Conservation (phyloP, 2,329 filamentous ascomycete genomes). For the Fusarium miscanthi region DNA sequence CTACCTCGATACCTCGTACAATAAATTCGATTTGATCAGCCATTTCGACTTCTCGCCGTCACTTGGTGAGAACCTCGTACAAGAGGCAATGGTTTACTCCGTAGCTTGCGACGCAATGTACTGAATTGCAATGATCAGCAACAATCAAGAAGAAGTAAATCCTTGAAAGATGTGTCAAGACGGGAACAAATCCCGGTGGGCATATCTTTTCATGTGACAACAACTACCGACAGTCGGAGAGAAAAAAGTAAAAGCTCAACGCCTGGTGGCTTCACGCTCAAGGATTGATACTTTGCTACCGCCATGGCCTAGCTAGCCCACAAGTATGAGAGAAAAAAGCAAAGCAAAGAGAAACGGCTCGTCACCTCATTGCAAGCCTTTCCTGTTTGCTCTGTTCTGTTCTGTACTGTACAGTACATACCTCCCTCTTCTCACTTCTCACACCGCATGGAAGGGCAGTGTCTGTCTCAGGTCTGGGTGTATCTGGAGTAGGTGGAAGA, state of each 20-base stretch:
- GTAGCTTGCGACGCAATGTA: constrained; percentile 2
- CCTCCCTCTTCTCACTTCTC: background rate
- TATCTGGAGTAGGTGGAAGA: constrained; percentile 22
- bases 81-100: constrained; percentile 23
- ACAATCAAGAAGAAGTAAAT: constrained; percentile 8
- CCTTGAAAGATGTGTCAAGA: background rate
- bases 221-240: constrained; percentile 42
- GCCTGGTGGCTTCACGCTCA: constrained; percentile 34
- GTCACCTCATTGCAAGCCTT: constrained; percentile 24
- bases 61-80: background rate
- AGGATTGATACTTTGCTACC: constrained; percentile 31
- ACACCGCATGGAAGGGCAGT: constrained; percentile 28
- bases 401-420: background rate
- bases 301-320: constrained; percentile 21
- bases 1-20: background rate
- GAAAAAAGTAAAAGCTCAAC: constrained; percentile 34
- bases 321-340: constrained; percentile 27
- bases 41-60: no score
- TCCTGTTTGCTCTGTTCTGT: background rate
- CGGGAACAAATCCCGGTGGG: constrained; percentile 14
- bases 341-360: constrained; percentile 33
- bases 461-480: constrained; percentile 34
- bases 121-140: background rate
- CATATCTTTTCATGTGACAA: constrained; percentile 22
- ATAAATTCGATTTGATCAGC: background rate